These are phyloP conservation scores for Cyclotella sp. DNA, from an alignment of 108 stramenopile species.

Conservation along the genomic window DNA sequence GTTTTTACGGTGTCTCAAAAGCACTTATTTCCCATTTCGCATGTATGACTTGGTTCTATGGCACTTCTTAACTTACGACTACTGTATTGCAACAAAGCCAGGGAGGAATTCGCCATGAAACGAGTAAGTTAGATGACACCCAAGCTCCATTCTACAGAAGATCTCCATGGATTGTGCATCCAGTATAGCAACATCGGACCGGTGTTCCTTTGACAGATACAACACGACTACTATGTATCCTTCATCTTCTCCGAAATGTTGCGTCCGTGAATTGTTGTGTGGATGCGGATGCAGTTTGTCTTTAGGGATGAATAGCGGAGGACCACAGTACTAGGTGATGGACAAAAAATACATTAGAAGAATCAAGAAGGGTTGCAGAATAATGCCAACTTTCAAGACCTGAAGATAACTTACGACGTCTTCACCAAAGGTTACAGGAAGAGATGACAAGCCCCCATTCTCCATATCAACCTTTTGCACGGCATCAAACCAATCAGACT, in stretches of 20 bases:
- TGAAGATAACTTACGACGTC: not conserved
- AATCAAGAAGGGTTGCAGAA: not conserved
- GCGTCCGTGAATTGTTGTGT: no score
- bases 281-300: not conserved
- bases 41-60: no score
- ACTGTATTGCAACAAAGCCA: slow-evolving; percentile 4
- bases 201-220: slow-evolving; percentile 40
- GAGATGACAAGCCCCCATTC: slow-evolving; percentile 13
- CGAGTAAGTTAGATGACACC: slow-evolving; percentile 43
- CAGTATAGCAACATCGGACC: slow-evolving; percentile 41
- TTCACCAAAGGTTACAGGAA: slow-evolving; percentile 38
- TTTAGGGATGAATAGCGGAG: slow-evolving; percentile 47
- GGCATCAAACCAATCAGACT: slow-evolving; percentile 31
- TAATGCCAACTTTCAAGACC: not conserved
- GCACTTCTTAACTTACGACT: not conserved
- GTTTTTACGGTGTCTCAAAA: no score
- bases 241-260: slow-evolving; percentile 31
- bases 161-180: slow-evolving; percentile 44
- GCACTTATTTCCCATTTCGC: no score
- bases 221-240: slow-evolving; percentile 43
- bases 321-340: slow-evolving; percentile 22
- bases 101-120: slow-evolving; percentile 48
- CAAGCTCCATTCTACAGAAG: slow-evolving; percentile 24
- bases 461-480: slow-evolving; percentile 46
- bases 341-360: not conserved